phyloP scores from a whole-genome alignment of 768 basidiomycete genomes.

The Xerocomus potaroensis region DNA sequence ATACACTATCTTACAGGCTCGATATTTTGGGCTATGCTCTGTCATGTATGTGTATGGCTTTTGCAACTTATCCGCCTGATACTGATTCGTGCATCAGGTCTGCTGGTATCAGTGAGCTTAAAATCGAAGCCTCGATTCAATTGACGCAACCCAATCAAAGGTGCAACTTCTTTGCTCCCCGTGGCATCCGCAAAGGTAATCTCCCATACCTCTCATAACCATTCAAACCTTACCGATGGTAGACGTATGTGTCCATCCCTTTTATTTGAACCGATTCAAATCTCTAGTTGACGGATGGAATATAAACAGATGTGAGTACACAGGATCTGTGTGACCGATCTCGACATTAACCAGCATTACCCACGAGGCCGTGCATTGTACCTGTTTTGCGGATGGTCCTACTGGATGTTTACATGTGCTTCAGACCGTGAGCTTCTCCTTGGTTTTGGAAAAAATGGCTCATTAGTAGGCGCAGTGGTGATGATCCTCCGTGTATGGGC shows the following conservation, averaged over 20 bases:
- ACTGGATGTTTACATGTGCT: neutral
- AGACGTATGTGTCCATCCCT: neutral
- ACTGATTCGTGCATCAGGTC: neutral
- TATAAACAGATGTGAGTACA: neutral
- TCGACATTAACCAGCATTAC: neutral
- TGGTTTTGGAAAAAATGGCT: too few relatives aligned
- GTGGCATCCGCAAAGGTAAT: neutral
- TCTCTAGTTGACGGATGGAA: too few relatives aligned
- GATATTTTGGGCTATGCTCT: neutral
- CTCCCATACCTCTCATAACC: neutral
- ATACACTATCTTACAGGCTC: neutral
- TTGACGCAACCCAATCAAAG: neutral
- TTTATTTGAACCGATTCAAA: neutral
- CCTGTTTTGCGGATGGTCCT: neutral
- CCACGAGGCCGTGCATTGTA: neutral
- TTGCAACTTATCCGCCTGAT: neutral
- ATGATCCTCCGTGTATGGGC: constrained; percentile 1
- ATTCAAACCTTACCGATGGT: too few relatives aligned
- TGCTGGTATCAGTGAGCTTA: neutral
- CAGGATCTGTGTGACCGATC: neutral
- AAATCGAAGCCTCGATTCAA: neutral
- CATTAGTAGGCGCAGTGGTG: neutral
- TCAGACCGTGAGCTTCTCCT: neutral
- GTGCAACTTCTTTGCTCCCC: neutral
- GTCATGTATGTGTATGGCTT: neutral